Percentiles rank a stretch among this genome's conserved stretches.
Evolutionary conservation across 768 basidiomycete genomes (phyloP).

Genomic region (Pleurotus pulmonarius): DNA sequence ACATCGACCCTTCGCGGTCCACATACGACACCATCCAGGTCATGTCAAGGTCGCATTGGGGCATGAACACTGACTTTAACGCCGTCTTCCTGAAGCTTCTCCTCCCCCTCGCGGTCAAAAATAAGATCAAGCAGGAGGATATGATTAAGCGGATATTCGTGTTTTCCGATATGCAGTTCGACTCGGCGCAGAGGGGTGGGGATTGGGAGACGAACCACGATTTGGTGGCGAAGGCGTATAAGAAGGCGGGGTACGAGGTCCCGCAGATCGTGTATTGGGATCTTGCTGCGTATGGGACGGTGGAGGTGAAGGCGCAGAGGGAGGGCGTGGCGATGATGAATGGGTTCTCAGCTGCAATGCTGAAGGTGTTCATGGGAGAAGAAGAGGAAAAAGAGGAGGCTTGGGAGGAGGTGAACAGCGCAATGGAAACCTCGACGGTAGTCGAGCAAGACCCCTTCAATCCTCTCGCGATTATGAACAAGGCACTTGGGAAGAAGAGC

Average conservation of each 20-base stretch:
- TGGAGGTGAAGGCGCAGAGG: conserved; percentile 47
- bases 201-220: conserved; percentile 65
- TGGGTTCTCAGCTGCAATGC: conserved; percentile 64
- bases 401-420: conserved; percentile 32
- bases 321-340: conserved; percentile 67
- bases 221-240: conserved; percentile 48
- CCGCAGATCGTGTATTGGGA: conserved; percentile 78
- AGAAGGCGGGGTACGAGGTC: conserved; percentile 61
- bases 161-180: conserved; percentile 81
- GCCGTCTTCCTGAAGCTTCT: conserved; percentile 61
- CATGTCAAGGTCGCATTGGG: conserved; percentile 41
- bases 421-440: conserved; percentile 21
- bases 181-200: conserved; percentile 22
- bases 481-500: conserved; percentile 42
- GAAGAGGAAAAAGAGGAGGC: conserved; percentile 28
- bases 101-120: conserved; percentile 53
- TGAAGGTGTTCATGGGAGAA: conserved; percentile 71
- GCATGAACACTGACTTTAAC: conserved; percentile 58
- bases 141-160: conserved; percentile 78
- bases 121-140: conserved; percentile 58
- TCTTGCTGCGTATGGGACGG: conserved; percentile 32
- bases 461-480: conserved; percentile 43
- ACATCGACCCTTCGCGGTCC: conserved; percentile 37
- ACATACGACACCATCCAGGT: conserved; percentile 31
- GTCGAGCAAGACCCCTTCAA: conserved; percentile 30